Base-by-base conservation (phyloP, 305 asterid genomes). In the Fraxinus platypoda region DNA sequence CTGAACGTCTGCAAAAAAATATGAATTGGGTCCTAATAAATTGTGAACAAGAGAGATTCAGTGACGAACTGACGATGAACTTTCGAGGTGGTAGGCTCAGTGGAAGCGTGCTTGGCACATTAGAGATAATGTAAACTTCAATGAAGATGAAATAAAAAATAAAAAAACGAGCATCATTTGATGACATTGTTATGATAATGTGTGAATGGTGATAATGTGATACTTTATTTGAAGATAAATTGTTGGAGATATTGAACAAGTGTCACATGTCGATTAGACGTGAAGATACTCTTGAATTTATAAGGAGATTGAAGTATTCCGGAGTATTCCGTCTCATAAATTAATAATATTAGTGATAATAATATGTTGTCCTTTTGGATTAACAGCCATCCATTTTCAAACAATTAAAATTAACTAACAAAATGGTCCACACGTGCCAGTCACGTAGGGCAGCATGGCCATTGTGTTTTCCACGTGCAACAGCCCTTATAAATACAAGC, bases 391-490 rank as follows among this genome's bases (percentile, higher is more conserved):
- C 25, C 66, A n/a, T n/a, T 54, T 54, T 25, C 1, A 64, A 64
- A 23, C 8, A 70, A 28, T 28, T 12, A 12, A 31, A 71, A 71
- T 1, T 12, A 33, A 71, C 35, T 12, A 71, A 15, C 0, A 37
- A 4, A 23, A 23, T 19, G 59, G 57, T 19, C 31, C 81, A 78
- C 81, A 62, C 81, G 81, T 78, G 81, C 81, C 74, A 78, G 54
- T 78, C 25, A 31, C 5, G 41, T n/a, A 17, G 75, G 75, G 75
- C 75, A 30, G 75, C 23, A 31, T 25, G 23, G 81, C 74, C 54
- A 23, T 15, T 17, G 68, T 30, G 25, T 64, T 57, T 41, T 33
- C 25, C 77, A 68, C 82, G 77, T 68, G 77, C 77, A 37, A 70
- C 15, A 1, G n/a, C 37, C 72, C 31, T 79, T 68, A 66, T 79